Evolutionary conservation across 1,139 yeast genomes (phyloP).

Genomic region (Pichia sp.): DNA sequence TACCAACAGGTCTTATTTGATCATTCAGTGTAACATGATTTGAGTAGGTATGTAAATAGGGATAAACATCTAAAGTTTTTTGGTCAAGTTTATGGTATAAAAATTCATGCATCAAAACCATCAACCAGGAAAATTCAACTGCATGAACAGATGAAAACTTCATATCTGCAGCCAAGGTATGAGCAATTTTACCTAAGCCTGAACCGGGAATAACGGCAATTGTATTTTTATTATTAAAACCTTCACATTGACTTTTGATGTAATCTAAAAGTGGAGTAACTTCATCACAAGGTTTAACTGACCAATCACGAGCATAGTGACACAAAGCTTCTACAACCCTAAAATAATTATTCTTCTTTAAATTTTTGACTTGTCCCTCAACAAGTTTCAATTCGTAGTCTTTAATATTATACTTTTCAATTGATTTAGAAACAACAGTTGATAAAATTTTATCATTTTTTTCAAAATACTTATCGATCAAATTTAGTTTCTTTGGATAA

Average conservation of each 20-base stretch:
- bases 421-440: conserved; percentile 39
- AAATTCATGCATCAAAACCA: conserved; percentile 60
- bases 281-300: conserved; percentile 38
- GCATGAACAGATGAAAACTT: conserved; percentile 49
- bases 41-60: conserved; percentile 69
- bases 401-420: conserved; percentile 37
- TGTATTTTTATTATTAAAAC: conserved; percentile 34
- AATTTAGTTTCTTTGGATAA: conserved; percentile 46
- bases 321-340: conserved; percentile 65
- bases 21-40: conserved; percentile 47
- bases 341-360: conserved; percentile 37
- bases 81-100: conserved; percentile 31
- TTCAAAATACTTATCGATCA: conserved; percentile 39
- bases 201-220: conserved; percentile 69
- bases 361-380: conserved; percentile 21
- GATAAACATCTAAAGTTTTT: conserved; percentile 36
- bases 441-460: conserved; percentile 42
- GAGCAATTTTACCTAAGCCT: conserved; percentile 69
- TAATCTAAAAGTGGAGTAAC: conserved; percentile 48
- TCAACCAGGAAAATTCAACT: conserved; percentile 64
- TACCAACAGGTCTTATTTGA: conserved; percentile 45
- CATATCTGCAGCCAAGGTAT: conserved; percentile 42
- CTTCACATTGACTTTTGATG: conserved; percentile 11
- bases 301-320: conserved; percentile 75
- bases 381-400: conserved; percentile 34